phyloP scores from a whole-genome alignment of 2,329 filamentous ascomycete species.

The Didymella arachidicola region DNA sequence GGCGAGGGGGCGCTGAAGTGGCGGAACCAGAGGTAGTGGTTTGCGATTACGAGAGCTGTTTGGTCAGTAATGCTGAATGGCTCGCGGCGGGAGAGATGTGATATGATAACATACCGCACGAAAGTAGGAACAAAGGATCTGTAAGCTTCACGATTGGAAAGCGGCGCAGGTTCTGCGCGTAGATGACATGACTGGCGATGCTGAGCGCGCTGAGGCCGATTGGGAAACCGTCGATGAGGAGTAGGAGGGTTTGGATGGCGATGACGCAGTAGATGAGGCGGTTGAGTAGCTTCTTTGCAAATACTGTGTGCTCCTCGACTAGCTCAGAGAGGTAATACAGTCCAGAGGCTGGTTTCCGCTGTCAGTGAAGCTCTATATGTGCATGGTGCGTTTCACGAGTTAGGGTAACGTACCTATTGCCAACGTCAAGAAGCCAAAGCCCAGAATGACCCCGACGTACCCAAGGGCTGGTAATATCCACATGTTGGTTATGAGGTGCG shows the following conservation, averaged over 20 bases:
- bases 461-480: constrained; percentile 95
- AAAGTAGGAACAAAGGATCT: constrained; percentile 84
- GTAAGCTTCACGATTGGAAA: constrained; percentile 83
- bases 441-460: constrained; percentile 84
- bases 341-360: constrained; percentile 74
- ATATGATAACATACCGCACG: constrained; percentile 69
- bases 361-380: constrained; percentile 4
- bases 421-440: constrained; percentile 92
- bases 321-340: constrained; percentile 98
- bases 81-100: neutral
- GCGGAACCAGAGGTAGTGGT: constrained; percentile 96
- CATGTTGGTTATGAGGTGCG: constrained; percentile 63
- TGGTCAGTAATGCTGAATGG: constrained; percentile 17
- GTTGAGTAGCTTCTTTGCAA: constrained; percentile 85
- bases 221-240: constrained; percentile 85
- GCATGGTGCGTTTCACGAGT: neutral
- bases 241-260: constrained; percentile 74
- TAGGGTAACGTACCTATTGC: constrained; percentile 74
- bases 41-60: constrained; percentile 78
- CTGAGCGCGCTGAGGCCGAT: constrained; percentile 76
- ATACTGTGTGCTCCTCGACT: constrained; percentile 95
- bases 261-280: constrained; percentile 86
- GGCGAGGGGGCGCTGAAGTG: constrained; percentile 76
- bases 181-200: constrained; percentile 81
- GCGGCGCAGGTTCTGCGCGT: constrained; percentile 82